A percentile compares a stretch with the other conserved stretches of the same genome.
phyloP scores from a whole-genome alignment of 1,284 basidiomycete genomes.

The Vanrija sp. region DNA sequence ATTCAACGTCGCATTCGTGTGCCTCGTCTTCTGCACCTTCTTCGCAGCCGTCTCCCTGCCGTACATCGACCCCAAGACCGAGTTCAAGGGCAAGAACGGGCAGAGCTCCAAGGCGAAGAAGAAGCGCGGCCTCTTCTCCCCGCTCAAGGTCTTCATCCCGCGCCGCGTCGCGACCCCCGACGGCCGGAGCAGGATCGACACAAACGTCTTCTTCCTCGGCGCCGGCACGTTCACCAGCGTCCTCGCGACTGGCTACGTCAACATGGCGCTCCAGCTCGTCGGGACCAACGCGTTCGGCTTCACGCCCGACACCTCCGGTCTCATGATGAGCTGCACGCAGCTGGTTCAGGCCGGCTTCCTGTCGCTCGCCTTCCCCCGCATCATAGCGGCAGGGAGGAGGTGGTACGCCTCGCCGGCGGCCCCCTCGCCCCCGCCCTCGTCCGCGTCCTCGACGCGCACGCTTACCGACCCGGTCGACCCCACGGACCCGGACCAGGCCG shows the following conservation, averaged over 20 bases:
- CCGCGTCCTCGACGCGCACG: neutral
- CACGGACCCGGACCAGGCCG: constrained; percentile 20
- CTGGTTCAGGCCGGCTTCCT: constrained; percentile 43
- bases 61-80: constrained; percentile 31
- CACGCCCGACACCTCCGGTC: constrained; percentile 29
- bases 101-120: constrained; percentile 13
- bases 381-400: constrained; percentile 34
- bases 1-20: constrained; percentile 38
- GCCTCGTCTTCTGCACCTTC: constrained; percentile 40
- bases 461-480: constrained; percentile 11
- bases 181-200: constrained; percentile 21
- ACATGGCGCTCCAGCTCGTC: constrained; percentile 42
- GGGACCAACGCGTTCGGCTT: constrained; percentile 41
- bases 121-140: constrained; percentile 30
- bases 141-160: constrained; percentile 43
- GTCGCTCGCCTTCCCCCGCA: constrained; percentile 37
- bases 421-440: constrained; percentile 6
- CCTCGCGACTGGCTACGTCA: constrained; percentile 43
- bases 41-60: constrained; percentile 43
- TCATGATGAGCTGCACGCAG: constrained; percentile 34
- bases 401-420: constrained; percentile 25
- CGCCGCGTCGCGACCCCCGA: neutral
- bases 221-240: constrained; percentile 41
- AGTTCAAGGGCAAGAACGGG: neutral
- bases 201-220: constrained; percentile 39